Evolutionary conservation across 2,329 filamentous ascomycete species (phyloP).

Genomic region (Chaetomiaceae sp.): DNA sequence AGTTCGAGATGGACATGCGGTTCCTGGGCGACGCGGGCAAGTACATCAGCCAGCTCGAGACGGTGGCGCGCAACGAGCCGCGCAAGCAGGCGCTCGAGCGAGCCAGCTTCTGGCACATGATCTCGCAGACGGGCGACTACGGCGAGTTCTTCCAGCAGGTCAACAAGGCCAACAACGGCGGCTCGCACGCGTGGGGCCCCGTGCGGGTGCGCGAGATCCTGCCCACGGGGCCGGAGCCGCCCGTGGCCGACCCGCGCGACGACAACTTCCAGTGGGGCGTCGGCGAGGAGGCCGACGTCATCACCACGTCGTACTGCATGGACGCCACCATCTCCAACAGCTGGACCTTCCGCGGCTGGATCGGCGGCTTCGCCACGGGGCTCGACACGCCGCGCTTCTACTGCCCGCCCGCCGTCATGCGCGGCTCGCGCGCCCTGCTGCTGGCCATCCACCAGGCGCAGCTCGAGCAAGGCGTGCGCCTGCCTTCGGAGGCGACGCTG

Average conservation of each 20-base stretch:
- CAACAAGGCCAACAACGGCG: constrained; percentile 24
- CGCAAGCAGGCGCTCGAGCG: constrained; percentile 55
- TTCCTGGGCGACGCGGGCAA: constrained; percentile 29
- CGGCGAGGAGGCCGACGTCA: constrained; percentile 30
- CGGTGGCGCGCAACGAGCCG: constrained; percentile 46
- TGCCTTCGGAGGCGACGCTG: constrained; percentile 33
- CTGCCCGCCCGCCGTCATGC: constrained; percentile 33
- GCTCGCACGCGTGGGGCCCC: constrained; percentile 29
- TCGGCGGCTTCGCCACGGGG: constrained; percentile 25
- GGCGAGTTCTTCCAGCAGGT: constrained; percentile 33
- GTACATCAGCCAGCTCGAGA: constrained; percentile 26
- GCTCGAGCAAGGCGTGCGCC: constrained; percentile 25
- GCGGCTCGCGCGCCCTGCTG: constrained; percentile 29
- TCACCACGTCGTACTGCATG: constrained; percentile 28
- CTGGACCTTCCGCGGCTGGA: constrained; percentile 32
- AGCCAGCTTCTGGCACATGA: constrained; percentile 50
- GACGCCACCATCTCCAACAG: constrained; percentile 22
- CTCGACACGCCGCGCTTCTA: constrained; percentile 28
- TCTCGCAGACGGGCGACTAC: constrained; percentile 44
- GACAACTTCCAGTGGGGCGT: constrained; percentile 30
- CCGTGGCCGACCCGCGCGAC: constrained; percentile 17
- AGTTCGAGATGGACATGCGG: constrained; percentile 42
- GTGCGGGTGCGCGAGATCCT: constrained; percentile 25
- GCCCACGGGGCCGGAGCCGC: constrained; percentile 29
- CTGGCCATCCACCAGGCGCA: constrained; percentile 31